Base-by-base conservation (phyloP, 2,329 filamentous ascomycete species). In the Exophiala aquamarina region DNA sequence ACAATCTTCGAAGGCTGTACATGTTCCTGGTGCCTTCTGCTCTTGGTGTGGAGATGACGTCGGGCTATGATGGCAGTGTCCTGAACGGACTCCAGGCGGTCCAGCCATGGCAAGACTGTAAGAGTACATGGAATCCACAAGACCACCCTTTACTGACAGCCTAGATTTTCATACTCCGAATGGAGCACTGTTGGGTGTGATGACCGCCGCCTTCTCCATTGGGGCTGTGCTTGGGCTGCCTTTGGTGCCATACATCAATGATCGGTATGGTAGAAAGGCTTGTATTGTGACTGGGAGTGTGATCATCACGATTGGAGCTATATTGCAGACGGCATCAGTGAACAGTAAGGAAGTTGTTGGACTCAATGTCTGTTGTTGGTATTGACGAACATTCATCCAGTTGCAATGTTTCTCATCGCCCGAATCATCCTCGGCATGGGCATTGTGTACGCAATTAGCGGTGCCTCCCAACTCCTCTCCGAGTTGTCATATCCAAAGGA, bases 21-120 rank as follows among this genome's bases (percentile, higher is more conserved):
- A 60, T 82, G 4, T 64, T 78, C 50, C 70, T 84, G 37, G 77
- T 83, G 45, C 77, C 78, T 17, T 78, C 77, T 32, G 81, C 77
- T 60, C 77, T 83, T 66, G 80, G 80, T 38, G 79, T 83, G 47
- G 81, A 83, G 65, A 79, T 79, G 59, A 82, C 78, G 0, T 79
- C 44, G 19, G 54, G 54, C 4, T 57, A 55, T 42, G 54, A 57
- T 42, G 54, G 54, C 6, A 53, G 44, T 35, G 49, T 53, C 10
- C 36, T 55, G 17, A 57, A 57, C 13, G 49, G 52, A 7, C 44
- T 55, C 6, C 48, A 52, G 34, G 48, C 52, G 8, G 44, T 52
- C 7, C 41, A 50, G 14, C 44, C 44, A 6, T 55, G 52, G 52
- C 17, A 49, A 35, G 44, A 51, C 3, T 55, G 64, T 55, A n/a